Base-by-base conservation (phyloP, 768 basidiomycete genomes). In the Trichaptum fuscoviolaceum region DNA sequence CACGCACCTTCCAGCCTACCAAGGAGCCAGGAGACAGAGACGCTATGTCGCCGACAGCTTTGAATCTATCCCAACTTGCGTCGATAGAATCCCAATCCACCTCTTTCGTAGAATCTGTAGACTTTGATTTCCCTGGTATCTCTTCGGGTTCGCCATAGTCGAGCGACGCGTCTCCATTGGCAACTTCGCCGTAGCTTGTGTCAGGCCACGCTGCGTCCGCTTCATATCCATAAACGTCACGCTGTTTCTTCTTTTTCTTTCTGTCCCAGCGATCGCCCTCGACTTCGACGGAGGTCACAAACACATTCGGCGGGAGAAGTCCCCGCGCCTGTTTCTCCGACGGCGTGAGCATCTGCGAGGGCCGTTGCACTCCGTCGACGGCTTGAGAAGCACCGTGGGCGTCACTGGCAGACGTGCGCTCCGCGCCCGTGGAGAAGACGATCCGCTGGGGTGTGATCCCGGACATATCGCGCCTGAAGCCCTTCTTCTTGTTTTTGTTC, bases 401-500 rank as follows among this genome's bases (percentile, higher is more conserved):
- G 25, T 30, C 67, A n/a, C n/a, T n/a, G n/a, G n/a, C n/a, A 57
- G 63, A 52, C 57, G 7, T 25, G 68, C 9, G 42, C 65, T 25
- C 67, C 71, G 42, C 68, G 66, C 15, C 70, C 1, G 42, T 52
- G 10, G 42, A 52, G 68, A 90, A 90, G 20, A 85, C 76, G 65
- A 90, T 88, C 74, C 85, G 90, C 52, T 77, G 72, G 35, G 74
- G 81, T 69, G 74, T 80, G 63, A 64, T 80, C 73, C 52, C 76
- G 62, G 75, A 69, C 74, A 87, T 80, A 7, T 83, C 76, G 62
- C 83, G 78, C 70, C 82, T 86, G 75, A 88, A 91, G 23, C 85
- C 86, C 66, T 84, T 88, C 59, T 83, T 85, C 74, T 92, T 92
- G 75, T 91, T 92, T 75, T 90, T 91, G 73, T 90, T 92, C 58